Base-by-base conservation (phyloP, 768 basidiomycete genomes). In the Aureoboletus auriporus region DNA sequence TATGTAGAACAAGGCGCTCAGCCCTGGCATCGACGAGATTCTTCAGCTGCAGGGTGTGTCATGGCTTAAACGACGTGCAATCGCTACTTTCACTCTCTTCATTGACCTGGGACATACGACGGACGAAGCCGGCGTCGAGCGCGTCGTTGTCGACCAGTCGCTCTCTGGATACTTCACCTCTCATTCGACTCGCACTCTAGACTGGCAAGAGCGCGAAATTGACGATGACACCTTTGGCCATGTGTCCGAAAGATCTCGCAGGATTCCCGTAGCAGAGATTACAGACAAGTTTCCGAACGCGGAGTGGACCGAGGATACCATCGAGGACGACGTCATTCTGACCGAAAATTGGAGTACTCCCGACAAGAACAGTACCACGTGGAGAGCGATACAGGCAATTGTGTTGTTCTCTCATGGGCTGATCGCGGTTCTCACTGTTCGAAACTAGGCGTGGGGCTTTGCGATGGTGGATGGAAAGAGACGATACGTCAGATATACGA, bases 41-140 rank as follows among this genome's bases (percentile, higher is more conserved):
- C 79, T 91, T 36, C 62, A 65, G 29, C 70, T 84, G 3, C 89
- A 90, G 62, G 89, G 89, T 42, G 74, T 91, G 30, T 63, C 82
- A 30, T 91, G 88, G 88, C 50, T 82, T 38, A 84, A 72, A 55
- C 79, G 89, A 54, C 81, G 75, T 49, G 75, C 76, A 23, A 89
- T 91, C 58, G 47, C 60, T 20, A 29, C 71, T 27, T 82, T 76
- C 30, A 84, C 81, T 20, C 76, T 89, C 35, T 46, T 46, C 38
- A 62, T 88, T 4, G 20, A 23, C 20, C 2, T 23, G 58, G 84
- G 79, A 49, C 87, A 90, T 59, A 79, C 75, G 69, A 82, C 75
- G 53, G 78, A 84, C 40, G 80, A 76, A 12, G 67, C 63, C 1
- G 77, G 74, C 31, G 57, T 79, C 27, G 88, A 90, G 64, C 78